Percentiles rank a stretch among this genome's conserved stretches.
These are phyloP conservation scores for Pelargonium fulgidum DNA, from an alignment of 441 rosid species.

Conservation along the genomic window DNA sequence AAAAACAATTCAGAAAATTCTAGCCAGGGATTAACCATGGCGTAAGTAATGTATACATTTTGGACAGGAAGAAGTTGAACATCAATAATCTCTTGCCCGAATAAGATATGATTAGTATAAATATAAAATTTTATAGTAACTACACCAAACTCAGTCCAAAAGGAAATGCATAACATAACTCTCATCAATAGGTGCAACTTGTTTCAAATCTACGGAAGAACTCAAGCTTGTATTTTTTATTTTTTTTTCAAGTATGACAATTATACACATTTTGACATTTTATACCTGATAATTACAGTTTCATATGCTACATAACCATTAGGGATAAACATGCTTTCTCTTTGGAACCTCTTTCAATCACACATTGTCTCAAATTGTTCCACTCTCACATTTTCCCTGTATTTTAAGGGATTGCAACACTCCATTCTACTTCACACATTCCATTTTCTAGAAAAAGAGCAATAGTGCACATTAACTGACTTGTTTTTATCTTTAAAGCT, in stretches of 20 bases:
- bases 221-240: neutral
- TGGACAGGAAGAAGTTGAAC: neutral
- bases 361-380: neutral
- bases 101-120: neutral
- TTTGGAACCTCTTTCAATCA: neutral
- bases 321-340: neutral
- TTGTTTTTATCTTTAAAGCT: neutral
- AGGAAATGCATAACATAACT: neutral
- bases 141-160: neutral
- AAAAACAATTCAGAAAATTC: neutral
- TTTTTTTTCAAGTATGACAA: neutral
- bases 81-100: neutral
- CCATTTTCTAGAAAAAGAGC: neutral
- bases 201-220: neutral
- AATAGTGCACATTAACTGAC: neutral
- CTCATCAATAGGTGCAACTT: neutral
- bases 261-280: neutral
- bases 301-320: neutral
- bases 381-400: neutral
- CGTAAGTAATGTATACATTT: neutral
- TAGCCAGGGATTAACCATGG: neutral
- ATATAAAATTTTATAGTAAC: neutral
- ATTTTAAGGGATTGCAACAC: neutral
- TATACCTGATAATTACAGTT: neutral
- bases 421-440: neutral